Conservation (phyloP, 78 protist genomes). For the Guillardia theta region DNA sequence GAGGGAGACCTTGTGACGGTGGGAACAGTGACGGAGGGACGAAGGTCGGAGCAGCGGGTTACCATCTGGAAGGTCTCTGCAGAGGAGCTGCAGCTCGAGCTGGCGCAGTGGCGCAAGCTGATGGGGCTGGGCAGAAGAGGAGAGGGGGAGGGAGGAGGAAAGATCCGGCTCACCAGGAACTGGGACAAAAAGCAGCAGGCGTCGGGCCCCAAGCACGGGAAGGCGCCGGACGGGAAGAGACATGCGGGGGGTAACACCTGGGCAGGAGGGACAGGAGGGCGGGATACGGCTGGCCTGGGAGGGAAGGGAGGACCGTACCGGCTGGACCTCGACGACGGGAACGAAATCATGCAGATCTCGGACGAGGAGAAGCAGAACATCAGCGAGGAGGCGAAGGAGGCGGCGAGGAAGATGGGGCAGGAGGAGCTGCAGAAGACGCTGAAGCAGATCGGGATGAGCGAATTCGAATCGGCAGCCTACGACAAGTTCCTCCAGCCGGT, state of each 20-base stretch:
- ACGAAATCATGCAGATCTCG: slow-evolving; percentile 9
- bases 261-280: slow-evolving; percentile 83
- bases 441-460: slow-evolving; percentile 58
- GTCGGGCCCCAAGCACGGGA: slow-evolving; percentile 26
- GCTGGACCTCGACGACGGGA: slow-evolving; percentile 43
- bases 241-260: slow-evolving; percentile 74
- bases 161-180: neutral
- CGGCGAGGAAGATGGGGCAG: slow-evolving; percentile 52
- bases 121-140: too few species aligned
- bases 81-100: too few species aligned
- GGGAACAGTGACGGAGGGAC: too few species aligned
- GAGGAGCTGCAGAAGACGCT: slow-evolving; percentile 55
- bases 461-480: slow-evolving; percentile 15
- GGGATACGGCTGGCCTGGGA: slow-evolving; percentile 78
- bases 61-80: too few species aligned
- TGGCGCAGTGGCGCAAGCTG: too few species aligned
- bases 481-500: neutral
- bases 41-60: too few species aligned
- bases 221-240: neutral
- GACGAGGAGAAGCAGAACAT: slow-evolving; percentile 42
- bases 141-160: neutral
- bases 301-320: slow-evolving; percentile 80
- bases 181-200: neutral
- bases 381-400: slow-evolving; percentile 1
- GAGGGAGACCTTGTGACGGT: too few species aligned